Evolutionary conservation across 192 early-diverging fungal genomes (phyloP).

Genomic region (Phycomyces blakesleeanus): DNA sequence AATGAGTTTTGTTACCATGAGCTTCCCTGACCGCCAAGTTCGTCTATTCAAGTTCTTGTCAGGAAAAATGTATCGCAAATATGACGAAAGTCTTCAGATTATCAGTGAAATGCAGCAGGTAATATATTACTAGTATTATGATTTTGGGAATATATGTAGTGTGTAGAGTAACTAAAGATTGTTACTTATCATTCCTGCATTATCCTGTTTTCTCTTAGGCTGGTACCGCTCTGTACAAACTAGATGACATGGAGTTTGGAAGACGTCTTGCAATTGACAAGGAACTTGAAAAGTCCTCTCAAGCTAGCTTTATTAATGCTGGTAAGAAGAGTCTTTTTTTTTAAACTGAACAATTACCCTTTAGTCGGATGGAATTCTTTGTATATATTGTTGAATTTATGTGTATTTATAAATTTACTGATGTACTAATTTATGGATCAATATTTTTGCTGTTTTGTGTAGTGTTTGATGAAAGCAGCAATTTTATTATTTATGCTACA

Average conservation of each 20-base stretch:
- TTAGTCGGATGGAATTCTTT: too few relatives aligned
- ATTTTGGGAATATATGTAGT: too few relatives aligned
- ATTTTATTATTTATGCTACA: conserved; percentile 90
- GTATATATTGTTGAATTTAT: too few relatives aligned
- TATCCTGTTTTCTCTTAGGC: conserved; percentile 37
- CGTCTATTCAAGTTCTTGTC: conserved; percentile 80
- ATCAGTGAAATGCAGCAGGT: conserved; percentile 86
- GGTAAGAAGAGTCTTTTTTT: conserved; percentile 32
- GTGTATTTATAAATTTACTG: too few relatives aligned
- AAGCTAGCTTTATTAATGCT: conserved; percentile 64
- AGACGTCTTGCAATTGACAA: conserved; percentile 83
- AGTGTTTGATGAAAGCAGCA: conserved; percentile 89
- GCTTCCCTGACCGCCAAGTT: conserved; percentile 76
- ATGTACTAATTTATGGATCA: too few relatives aligned
- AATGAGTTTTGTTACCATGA: conserved; percentile 83
- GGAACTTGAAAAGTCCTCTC: conserved; percentile 75
- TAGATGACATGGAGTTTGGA: conserved; percentile 99
- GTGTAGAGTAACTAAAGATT: too few relatives aligned
- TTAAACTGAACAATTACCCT: not conserved
- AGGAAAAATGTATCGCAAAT: conserved; percentile 85
- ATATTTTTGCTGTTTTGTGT: conserved; percentile 8
- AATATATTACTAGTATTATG: too few relatives aligned
- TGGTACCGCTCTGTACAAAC: conserved; percentile 65
- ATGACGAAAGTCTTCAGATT: conserved; percentile 83
- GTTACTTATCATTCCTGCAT: too few relatives aligned